A percentile compares a stretch with the other conserved stretches of the same genome.
Conservation (phyloP, 179 eudicot species). For the Carnegiea gigantea region DNA sequence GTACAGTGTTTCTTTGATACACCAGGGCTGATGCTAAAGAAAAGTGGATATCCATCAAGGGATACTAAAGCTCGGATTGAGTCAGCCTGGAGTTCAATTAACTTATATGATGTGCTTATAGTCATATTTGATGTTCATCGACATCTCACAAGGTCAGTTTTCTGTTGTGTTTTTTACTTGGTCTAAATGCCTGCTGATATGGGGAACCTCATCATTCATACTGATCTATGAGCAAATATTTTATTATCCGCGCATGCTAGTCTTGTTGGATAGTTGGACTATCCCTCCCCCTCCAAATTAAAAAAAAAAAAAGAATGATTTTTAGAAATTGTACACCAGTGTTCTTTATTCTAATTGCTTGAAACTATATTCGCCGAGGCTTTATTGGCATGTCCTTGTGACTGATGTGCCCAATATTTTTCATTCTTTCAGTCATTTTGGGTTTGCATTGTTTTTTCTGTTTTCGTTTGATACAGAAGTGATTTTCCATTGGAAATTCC, state of each 20-base stretch:
- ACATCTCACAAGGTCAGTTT: constrained; percentile 74
- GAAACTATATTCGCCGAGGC: neutral
- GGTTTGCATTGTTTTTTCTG: too few relatives aligned
- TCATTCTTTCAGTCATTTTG: too few relatives aligned
- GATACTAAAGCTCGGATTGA: constrained; percentile 73
- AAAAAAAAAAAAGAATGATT: too few relatives aligned
- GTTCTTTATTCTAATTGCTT: neutral
- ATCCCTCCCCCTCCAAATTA: neutral
- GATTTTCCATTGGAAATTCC: too few relatives aligned
- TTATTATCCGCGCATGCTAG: too few relatives aligned
- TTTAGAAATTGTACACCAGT: neutral
- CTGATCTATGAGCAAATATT: too few relatives aligned
- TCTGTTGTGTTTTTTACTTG: neutral
- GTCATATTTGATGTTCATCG: constrained; percentile 95
- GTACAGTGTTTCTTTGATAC: constrained; percentile 97
- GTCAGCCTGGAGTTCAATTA: constrained; percentile 81
- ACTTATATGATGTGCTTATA: constrained; percentile 76
- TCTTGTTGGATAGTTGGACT: too few relatives aligned
- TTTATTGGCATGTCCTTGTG: too few relatives aligned
- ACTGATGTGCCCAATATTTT: too few relatives aligned
- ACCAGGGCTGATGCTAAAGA: constrained; percentile 85
- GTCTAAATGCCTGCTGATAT: neutral
- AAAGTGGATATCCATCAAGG: constrained; percentile 60
- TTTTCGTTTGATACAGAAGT: neutral
- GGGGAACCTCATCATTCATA: neutral